Percentiles rank a stretch among this genome's conserved stretches.
phyloP scores from a whole-genome alignment of 306 rosid species.

The Pachyrhizus erosus region DNA sequence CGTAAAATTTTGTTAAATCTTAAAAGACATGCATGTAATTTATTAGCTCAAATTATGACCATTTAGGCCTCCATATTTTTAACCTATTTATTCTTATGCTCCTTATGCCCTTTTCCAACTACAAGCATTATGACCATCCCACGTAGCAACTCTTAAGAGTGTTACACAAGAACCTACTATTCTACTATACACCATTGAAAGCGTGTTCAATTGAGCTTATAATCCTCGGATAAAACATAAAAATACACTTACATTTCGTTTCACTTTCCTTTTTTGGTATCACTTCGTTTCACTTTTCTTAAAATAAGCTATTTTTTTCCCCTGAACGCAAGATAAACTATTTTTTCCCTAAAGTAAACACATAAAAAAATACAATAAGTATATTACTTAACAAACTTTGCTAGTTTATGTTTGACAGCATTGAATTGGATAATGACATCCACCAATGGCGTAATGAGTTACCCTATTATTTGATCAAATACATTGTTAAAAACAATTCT shows the following conservation, averaged over 20 bases:
- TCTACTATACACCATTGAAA: background rate
- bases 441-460: background rate
- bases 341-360: background rate
- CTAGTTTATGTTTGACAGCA: background rate
- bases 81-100: conserved; percentile 20
- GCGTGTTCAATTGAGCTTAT: background rate
- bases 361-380: background rate
- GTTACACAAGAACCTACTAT: conserved; percentile 21
- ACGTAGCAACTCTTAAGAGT: background rate
- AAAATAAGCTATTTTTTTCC: background rate
- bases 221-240: background rate
- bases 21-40: background rate
- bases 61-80: background rate
- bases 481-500: background rate
- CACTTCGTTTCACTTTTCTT: background rate
- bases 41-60: background rate
- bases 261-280: background rate
- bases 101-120: background rate
- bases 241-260: too few relatives aligned
- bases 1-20: background rate
- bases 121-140: background rate
- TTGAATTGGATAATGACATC: conserved; percentile 15
- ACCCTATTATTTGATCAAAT: background rate
- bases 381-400: conserved; percentile 7
- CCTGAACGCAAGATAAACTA: conserved; percentile 5